Evolutionary conservation across 2,329 filamentous ascomycete genomes (phyloP), one percentile per base, ranked within the genome.

Genomic region (Diplodia seriata): DNA sequence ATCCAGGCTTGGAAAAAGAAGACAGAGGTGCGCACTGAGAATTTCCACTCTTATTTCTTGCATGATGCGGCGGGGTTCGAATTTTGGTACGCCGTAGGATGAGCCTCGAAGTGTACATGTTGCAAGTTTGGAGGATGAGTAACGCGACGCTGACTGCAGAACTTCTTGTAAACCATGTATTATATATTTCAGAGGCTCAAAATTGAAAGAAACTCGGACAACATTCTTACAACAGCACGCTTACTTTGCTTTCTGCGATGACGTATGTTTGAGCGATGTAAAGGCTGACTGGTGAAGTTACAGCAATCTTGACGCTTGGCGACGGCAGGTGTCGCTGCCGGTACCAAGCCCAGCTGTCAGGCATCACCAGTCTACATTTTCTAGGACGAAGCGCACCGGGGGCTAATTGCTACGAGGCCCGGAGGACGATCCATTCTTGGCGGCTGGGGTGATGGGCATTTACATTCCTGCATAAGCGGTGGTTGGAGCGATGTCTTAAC

Each of bases 161-260:
- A 56, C 31, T 63, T 63, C 47, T 63, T 63, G 59, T 63, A 51
- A 63, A 63, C 29, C 59, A 63, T 63, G 59, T 63, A 63, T 63
- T 63, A 63, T 63, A 51, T 63, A 63, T 51, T 26, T 33, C 20
- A 33, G 40, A 40, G 31, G 47, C 47, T 33, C 47, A 63, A 63
- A 51, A 51, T 31, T 31, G 47, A 51, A 51, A 51, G 26, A 51
- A 49, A 63, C 47, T 38, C 20, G 43, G 38, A n/a, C 56, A 23
- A n/a, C 8, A 51, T 51, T 23, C n/a, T 63, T 63, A 49, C 59
- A 1, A 38, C 33, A 29, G 14, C 31, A 23, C 40, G 47, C 56
- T 20, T 12, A 49, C n/a, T 29, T 29, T 43, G 55, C n/a, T 47
- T 26, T 20, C 15, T n/a, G 23, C 26, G 31, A 43, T 59, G 38